Percentiles rank a stretch among this genome's conserved stretches.
These are phyloP conservation scores for Castanea sativa DNA, from an alignment of 306 rosid species.

Conservation along the genomic window DNA sequence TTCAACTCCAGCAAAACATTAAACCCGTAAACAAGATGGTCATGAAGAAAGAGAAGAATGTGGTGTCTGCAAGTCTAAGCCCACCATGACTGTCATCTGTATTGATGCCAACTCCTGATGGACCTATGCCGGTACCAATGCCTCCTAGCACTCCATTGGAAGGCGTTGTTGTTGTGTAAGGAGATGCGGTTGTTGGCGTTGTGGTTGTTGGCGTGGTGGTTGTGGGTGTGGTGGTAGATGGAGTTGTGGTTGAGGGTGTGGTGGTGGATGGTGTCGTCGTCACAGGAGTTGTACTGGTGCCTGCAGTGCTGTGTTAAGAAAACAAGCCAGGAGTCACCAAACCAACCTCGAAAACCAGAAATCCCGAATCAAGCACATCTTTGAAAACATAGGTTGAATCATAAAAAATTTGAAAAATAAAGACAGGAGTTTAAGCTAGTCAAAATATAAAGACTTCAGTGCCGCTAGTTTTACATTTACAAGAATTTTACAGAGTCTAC, in stretches of 20 bases:
- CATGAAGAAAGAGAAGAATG: constrained; percentile 20
- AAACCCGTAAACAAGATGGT: constrained; percentile 41
- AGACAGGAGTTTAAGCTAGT: neutral
- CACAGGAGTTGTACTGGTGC: constrained; percentile 42
- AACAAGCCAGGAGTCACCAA: constrained; percentile 1
- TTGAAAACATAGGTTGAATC: neutral
- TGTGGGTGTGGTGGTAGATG: constrained; percentile 28
- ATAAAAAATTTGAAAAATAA: neutral
- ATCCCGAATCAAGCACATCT: neutral
- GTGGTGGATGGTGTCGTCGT: constrained; percentile 28
- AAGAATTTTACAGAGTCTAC: too few relatives aligned
- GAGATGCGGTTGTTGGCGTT: constrained; percentile 9
- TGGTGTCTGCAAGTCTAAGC: constrained; percentile 20
- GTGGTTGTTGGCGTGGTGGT: constrained; percentile 27
- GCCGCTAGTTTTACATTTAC: neutral
- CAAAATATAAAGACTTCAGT: neutral
- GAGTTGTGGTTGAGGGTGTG: constrained; percentile 3
- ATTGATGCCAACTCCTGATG: constrained; percentile 65
- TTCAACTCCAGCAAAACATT: constrained; percentile 58
- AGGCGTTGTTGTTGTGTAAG: constrained; percentile 36
- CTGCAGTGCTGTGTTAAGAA: constrained; percentile 36
- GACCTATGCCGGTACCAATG: constrained; percentile 62
- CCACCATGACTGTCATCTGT: constrained; percentile 66
- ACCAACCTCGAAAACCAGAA: neutral
- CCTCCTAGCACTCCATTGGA: constrained; percentile 71